Base-by-base conservation (phyloP, 2,329 filamentous ascomycete species). In the Scedosporium minutisporum region DNA sequence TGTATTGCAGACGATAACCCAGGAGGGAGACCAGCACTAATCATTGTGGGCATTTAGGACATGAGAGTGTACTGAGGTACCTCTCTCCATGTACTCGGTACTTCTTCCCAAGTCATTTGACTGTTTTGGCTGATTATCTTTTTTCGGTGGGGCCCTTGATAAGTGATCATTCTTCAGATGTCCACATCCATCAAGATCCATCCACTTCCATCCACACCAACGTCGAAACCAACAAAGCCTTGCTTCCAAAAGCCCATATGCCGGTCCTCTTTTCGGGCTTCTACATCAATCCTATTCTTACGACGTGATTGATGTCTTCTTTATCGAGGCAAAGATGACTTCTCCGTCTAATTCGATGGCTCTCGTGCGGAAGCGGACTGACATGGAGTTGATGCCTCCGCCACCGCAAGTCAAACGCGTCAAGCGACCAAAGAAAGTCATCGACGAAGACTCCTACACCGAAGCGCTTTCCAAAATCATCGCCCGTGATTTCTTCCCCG, bases 381-480 rank as follows among this genome's bases (percentile, higher is more conserved):
- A 91, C 64, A 82, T 78, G 27, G 86, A 89, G 62, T 78, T 78
- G 67, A 97, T 97, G 92, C 89, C 91, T 16, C 92, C 93, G 10
- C 93, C 93, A 5, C 91, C 92, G 3, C 82, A 86, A 0, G 80
- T 87, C 51, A 97, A 96, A 74, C 88, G 91, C 64, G 96, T 97
- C 71, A 97, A 97, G 76, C 85, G 95, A 61, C 95, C 95, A 0
- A 87, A 88, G 65, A 89, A 88, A 65, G 87, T 97, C 29, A 84
- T 99, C 29, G 91, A 96, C 73, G 95, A 99, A 80, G 93, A 99
- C 68, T 87, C 89, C 61, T 99, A 99, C 74, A 95, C 91, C 2
- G 87, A 92, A 63, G 89, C 90, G 1, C 81, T 99, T 29, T 96
- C 93, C 0, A 88, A 95, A 68, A 97, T 99, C 71, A 96, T 99